phyloP scores from a whole-genome alignment of 139 green algal species.

The Haematococcus lacustris region DNA sequence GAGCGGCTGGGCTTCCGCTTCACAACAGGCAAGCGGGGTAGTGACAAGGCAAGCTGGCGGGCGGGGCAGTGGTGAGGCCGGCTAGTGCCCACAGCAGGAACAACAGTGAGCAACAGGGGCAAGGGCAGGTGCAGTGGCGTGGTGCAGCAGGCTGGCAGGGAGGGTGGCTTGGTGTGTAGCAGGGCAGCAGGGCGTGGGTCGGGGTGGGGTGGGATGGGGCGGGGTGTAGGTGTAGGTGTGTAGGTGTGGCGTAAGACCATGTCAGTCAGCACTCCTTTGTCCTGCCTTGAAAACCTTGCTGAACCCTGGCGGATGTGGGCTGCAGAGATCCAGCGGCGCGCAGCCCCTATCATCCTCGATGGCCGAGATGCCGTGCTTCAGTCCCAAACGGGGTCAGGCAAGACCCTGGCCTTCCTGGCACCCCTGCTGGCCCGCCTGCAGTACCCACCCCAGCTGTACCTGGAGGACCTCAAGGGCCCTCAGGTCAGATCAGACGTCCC shows the following conservation, averaged over 20 bases:
- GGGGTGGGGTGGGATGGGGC: too few species aligned
- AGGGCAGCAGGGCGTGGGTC: too few species aligned
- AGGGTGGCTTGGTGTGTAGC: too few species aligned
- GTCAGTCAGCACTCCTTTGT: not conserved
- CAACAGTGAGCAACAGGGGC: not conserved
- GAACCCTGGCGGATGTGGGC: not conserved
- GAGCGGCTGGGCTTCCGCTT: slow-evolving; percentile 60
- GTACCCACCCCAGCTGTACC: slow-evolving; percentile 63
- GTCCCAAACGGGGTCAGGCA: slow-evolving; percentile 67
- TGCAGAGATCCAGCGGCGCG: slow-evolving; percentile 68
- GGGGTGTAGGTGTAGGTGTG: too few species aligned
- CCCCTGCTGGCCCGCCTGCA: slow-evolving; percentile 52
- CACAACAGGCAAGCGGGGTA: slow-evolving; percentile 63
- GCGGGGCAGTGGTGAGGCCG: not conserved
- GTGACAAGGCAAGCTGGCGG: not conserved
- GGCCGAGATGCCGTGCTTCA: slow-evolving; percentile 57
- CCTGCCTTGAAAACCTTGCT: not conserved
- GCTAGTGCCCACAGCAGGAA: not conserved
- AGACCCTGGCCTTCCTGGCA: slow-evolving; percentile 74
- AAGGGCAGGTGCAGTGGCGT: not conserved
- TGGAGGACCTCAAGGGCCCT: slow-evolving; percentile 60
- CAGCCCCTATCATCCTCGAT: slow-evolving; percentile 42
- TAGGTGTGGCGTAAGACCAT: too few species aligned
- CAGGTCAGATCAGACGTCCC: slow-evolving; percentile 13
- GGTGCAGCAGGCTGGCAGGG: too few species aligned